These are phyloP conservation scores for Codiaeum variegatum DNA, from an alignment of 441 rosid species.

Conservation along the genomic window DNA sequence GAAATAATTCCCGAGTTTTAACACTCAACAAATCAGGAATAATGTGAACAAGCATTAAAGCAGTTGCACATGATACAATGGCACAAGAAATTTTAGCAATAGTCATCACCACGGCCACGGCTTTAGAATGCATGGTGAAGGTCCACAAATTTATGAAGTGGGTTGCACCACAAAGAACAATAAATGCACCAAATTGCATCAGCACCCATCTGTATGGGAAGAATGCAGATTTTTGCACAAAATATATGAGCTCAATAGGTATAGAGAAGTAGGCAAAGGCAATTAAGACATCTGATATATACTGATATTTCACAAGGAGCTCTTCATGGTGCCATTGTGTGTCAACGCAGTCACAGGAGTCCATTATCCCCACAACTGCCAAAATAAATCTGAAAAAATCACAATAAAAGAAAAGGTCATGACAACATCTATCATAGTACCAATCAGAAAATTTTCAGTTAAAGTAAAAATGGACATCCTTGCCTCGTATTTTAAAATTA, in stretches of 20 bases:
- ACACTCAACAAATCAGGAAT: constrained; percentile 83
- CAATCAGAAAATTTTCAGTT: neutral
- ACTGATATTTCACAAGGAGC: constrained; percentile 78
- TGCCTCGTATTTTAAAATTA: too few relatives aligned
- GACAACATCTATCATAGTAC: constrained; percentile 2
- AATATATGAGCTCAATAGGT: constrained; percentile 82
- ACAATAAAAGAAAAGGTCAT: neutral
- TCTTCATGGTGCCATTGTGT: constrained; percentile 67
- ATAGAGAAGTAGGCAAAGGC: constrained; percentile 93
- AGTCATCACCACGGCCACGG: constrained; percentile 81
- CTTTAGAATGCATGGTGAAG: constrained; percentile 64
- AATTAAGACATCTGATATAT: constrained; percentile 80
- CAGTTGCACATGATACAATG: constrained; percentile 79
- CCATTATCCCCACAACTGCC: constrained; percentile 41
- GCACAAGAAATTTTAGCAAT: constrained; percentile 83
- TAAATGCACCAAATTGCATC: constrained; percentile 92
- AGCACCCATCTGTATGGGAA: constrained; percentile 97
- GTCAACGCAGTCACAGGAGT: constrained; percentile 82
- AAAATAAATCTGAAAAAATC: constrained; percentile 32
- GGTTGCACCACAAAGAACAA: constrained; percentile 92
- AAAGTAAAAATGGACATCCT: neutral
- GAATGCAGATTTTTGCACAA: constrained; percentile 83
- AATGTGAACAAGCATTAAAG: constrained; percentile 85
- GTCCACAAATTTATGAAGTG: constrained; percentile 93
- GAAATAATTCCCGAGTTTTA: constrained; percentile 69